Evolutionary conservation across 1,139 yeast genomes (phyloP), one percentile per base, ranked within the genome.

Genomic region (Yamadazyma kanchanaburiensis): DNA sequence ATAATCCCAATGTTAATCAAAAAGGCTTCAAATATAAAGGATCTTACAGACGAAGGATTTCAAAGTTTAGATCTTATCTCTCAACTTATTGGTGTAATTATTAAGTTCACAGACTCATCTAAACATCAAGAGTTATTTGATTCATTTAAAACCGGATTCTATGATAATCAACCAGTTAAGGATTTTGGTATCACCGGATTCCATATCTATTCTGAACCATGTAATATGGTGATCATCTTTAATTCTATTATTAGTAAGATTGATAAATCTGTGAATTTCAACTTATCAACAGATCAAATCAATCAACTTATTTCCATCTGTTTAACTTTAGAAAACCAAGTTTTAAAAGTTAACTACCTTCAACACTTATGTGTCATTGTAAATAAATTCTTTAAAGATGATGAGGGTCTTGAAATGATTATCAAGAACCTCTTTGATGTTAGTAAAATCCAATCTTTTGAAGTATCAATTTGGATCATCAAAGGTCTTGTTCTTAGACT

Each of bases 401-500:
- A 33, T 21, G 30, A 39, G 26, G 6, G 12, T 9, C 24, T 43
- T 6, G 27, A 26, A 2, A 6, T 15, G 10, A 8, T 22, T 8
- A 22, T 35, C 11, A 12, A 31, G 4, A 21, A 30, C 13, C 18
- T 26, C 10, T 26, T 30, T 3, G 30, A 30, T 10, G 26, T 27
- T n/a, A n/a, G 25, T 6, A 25, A 37, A 11, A 25, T 35, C 8
- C 16, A 19, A 10, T 23, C 24, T 19, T 54, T 83, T 28, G 95
- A 86, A 50, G 49, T 70, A 0, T 55, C 67, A 18, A 60, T 79
- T 1, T 87, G 95, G 96, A 55, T 78, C 5, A 60, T 79, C 17
- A 88, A 86, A 51, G 94, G 85, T 0, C 63, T 84, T 28, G 49
- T 85, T 1, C 49, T 85, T 50, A 77, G 72, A 43, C 70, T 74